Conservation (phyloP, 441 rosid species). For the Viola pubescens region DNA sequence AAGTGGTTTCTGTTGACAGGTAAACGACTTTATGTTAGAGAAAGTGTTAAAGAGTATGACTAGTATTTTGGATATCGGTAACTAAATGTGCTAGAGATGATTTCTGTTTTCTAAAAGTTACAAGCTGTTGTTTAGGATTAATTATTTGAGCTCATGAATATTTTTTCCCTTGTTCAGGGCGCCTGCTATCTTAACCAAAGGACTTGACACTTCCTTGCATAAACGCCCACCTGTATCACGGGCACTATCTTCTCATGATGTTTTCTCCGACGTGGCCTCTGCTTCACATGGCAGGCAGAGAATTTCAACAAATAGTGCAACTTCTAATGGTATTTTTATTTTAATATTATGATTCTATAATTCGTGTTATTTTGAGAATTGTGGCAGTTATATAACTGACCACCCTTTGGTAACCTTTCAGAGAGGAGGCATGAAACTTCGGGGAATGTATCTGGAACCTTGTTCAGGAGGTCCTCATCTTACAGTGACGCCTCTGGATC, state of each 20-base stretch:
- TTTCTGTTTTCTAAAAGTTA: too few relatives aligned
- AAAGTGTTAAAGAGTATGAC: background rate
- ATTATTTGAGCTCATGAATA: too few relatives aligned
- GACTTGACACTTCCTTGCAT: slow-evolving; percentile 25
- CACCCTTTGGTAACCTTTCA: slow-evolving; percentile 10
- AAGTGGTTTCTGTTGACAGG: too few relatives aligned
- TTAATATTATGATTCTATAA: background rate
- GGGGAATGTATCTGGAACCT: slow-evolving; percentile 9
- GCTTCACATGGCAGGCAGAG: slow-evolving; percentile 22
- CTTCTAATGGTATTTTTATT: slow-evolving; percentile 27
- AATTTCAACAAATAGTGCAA: slow-evolving; percentile 13
- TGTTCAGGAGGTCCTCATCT: slow-evolving; percentile 33
- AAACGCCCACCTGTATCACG: slow-evolving; percentile 27
- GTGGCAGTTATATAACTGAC: slow-evolving; percentile 6
- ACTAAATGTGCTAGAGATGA: too few relatives aligned
- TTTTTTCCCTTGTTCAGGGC: slow-evolving; percentile 14
- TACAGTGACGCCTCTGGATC: slow-evolving; percentile 30
- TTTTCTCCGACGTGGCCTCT: slow-evolving; percentile 18
- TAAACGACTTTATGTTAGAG: slow-evolving; percentile 1
- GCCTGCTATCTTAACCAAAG: slow-evolving; percentile 17
- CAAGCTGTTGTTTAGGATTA: too few relatives aligned
- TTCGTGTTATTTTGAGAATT: background rate
- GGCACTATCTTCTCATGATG: slow-evolving; percentile 29
- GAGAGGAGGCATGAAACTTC: slow-evolving; percentile 16
- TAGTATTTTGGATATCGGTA: too few relatives aligned